Conservation (phyloP, 768 basidiomycete genomes). For the Brasilioporus rufonigricans region DNA sequence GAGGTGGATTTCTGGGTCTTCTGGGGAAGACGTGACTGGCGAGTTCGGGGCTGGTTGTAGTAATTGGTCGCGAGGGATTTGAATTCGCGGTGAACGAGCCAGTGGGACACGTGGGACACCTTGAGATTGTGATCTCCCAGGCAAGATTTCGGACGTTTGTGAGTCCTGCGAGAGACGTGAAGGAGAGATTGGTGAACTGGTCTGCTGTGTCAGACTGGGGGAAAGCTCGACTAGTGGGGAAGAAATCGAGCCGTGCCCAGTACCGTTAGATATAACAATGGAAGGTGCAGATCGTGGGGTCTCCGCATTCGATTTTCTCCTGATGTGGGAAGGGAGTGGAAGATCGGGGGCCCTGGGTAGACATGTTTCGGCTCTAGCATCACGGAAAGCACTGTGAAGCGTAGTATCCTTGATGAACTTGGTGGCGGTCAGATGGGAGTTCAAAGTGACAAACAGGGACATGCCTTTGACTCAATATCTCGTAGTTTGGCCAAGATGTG, state of each 20-base stretch:
- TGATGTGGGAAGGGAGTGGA: slow-evolving; percentile 18
- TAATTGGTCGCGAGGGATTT: slow-evolving; percentile 12
- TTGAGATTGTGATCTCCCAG: slow-evolving; percentile 6
- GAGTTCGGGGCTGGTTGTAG: slow-evolving; percentile 6
- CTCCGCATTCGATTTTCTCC: not conserved
- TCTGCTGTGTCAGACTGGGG: not conserved
- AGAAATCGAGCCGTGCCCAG: not conserved
- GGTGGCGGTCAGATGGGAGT: not conserved
- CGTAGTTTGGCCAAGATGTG: slow-evolving; percentile 30
- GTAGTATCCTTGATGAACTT: slow-evolving; percentile 32
- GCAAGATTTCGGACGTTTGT: not conserved
- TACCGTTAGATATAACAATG: not conserved
- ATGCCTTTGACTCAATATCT: slow-evolving; percentile 30
- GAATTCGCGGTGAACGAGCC: slow-evolving; percentile 7
- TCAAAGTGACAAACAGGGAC: not conserved
- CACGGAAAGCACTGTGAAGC: slow-evolving; percentile 31
- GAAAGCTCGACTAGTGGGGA: not conserved
- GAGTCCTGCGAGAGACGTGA: not conserved
- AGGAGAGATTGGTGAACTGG: not conserved
- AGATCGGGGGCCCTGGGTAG: slow-evolving; percentile 27
- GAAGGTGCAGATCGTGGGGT: not conserved
- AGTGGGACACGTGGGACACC: not conserved
- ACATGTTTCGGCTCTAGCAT: slow-evolving; percentile 30
- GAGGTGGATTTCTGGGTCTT: slow-evolving; percentile 10
- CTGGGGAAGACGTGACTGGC: slow-evolving; percentile 16